phyloP scores from a whole-genome alignment of 352 stramenopile species.

The Globisporangium iwayamae region DNA sequence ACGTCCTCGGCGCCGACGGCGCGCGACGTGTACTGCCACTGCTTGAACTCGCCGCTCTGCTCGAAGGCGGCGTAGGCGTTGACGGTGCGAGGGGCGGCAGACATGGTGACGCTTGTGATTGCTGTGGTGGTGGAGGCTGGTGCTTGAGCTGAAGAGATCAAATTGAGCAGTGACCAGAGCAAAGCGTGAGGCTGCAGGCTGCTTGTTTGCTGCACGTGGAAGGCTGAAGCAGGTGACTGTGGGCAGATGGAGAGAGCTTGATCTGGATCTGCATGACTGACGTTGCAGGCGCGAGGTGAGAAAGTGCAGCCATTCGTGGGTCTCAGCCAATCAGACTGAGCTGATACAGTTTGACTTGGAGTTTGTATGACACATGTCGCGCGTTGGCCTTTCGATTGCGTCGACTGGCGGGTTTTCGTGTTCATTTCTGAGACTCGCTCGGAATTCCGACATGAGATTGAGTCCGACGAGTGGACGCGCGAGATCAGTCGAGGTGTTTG shows the following conservation, averaged over 20 bases:
- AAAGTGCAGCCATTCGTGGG: slow-evolving; percentile 4
- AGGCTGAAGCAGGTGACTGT: not conserved
- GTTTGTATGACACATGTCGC: slow-evolving; percentile 1
- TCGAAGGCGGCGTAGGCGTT: slow-evolving; percentile 40
- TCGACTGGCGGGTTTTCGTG: not conserved
- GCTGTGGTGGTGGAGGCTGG: not conserved
- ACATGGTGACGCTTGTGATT: not conserved
- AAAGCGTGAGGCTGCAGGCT: not conserved
- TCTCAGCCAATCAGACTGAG: not conserved
- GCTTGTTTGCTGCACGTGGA: not conserved
- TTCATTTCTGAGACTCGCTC: not conserved
- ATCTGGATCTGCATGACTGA: not conserved
- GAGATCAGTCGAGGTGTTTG: not conserved
- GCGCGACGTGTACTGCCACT: slow-evolving; percentile 41
- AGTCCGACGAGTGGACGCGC: not conserved
- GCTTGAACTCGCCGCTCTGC: slow-evolving; percentile 26
- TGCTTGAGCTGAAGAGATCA: slow-evolving; percentile 10
- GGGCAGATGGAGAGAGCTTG: not conserved
- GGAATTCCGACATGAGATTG: not conserved
- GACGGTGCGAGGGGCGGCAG: slow-evolving; percentile 30
- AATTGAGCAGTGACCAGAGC: slow-evolving; percentile 7
- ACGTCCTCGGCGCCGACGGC: slow-evolving; percentile 44
- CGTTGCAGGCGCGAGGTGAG: not conserved
- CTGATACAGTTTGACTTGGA: not conserved
- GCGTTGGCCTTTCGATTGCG: not conserved